phyloP scores from a whole-genome alignment of 2,329 filamentous ascomycete genomes.

The Fusarium floridanum region DNA sequence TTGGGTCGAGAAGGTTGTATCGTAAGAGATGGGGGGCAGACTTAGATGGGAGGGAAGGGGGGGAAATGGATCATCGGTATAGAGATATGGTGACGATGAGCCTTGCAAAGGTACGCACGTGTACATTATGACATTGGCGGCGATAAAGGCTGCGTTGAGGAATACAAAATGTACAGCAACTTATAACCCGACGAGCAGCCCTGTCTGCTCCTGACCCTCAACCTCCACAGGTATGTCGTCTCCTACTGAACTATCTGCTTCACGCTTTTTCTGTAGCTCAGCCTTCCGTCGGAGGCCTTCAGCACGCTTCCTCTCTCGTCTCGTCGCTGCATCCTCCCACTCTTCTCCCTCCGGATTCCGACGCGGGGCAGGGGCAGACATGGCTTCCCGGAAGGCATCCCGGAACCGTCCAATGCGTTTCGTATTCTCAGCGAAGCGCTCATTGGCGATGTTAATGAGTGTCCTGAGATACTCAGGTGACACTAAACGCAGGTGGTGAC shows the following conservation, averaged over 20 bases:
- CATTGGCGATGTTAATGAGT: slow-evolving; percentile 78
- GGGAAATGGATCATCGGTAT: slow-evolving; percentile 22
- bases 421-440: slow-evolving; percentile 78
- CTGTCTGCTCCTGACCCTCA: slow-evolving; percentile 37
- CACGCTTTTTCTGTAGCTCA: slow-evolving; percentile 51
- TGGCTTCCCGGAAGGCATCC: slow-evolving; percentile 58
- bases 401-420: slow-evolving; percentile 77
- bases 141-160: slow-evolving; percentile 49
- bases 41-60: slow-evolving; percentile 4
- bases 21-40: slow-evolving; percentile 44
- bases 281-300: slow-evolving; percentile 69
- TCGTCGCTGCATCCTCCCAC: slow-evolving; percentile 68
- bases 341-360: slow-evolving; percentile 54
- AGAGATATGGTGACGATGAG: slow-evolving; percentile 35
- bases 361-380: slow-evolving; percentile 43
- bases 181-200: slow-evolving; percentile 40
- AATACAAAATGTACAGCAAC: slow-evolving; percentile 44
- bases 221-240: slow-evolving; percentile 23
- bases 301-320: slow-evolving; percentile 67
- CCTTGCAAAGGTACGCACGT: slow-evolving; percentile 35
- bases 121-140: slow-evolving; percentile 51
- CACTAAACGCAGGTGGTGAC: slow-evolving; percentile 65
- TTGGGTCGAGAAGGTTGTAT: slow-evolving; percentile 87
- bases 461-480: slow-evolving; percentile 74
- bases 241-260: slow-evolving; percentile 10